Conservation (phyloP, 176 grass and related monocot genomes). For the Elaeis guineensis region DNA sequence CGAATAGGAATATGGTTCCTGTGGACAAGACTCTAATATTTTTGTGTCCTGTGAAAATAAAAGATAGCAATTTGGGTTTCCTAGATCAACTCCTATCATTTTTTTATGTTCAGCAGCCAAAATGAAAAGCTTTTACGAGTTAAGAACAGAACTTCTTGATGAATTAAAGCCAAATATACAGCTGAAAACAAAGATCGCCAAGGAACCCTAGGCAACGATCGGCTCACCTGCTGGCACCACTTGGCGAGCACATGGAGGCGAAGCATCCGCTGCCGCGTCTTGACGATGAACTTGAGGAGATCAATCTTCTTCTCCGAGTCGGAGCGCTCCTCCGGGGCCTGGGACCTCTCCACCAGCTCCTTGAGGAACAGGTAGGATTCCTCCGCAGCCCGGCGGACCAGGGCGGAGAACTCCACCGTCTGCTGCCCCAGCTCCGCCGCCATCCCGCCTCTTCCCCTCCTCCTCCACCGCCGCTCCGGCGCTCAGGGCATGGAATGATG, state of each 20-base stretch:
- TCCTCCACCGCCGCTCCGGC: neutral
- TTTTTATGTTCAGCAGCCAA: no score
- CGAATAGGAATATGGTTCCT: no score
- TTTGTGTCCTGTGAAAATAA: no score
- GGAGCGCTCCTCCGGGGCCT: constrained; percentile 46
- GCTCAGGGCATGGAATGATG: neutral
- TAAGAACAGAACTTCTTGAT: no score
- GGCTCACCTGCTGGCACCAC: constrained; percentile 89
- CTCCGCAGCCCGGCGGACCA: constrained; percentile 72
- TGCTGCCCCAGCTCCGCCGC: constrained; percentile 69
- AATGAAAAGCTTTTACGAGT: no score
- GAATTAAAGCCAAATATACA: no score
- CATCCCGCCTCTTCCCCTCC: constrained; percentile 21
- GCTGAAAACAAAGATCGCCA: no score
- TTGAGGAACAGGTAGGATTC: constrained; percentile 89
- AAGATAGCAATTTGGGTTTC: no score
- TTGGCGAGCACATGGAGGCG: constrained; percentile 97
- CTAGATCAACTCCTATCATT: no score
- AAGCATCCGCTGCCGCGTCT: constrained; percentile 94
- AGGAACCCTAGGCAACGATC: neutral
- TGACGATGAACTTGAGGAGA: constrained; percentile 87
- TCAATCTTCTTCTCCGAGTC: constrained; percentile 99
- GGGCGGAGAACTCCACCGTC: constrained; percentile 77
- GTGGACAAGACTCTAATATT: no score
- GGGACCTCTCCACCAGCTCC: constrained; percentile 82